Percentiles rank a stretch among this genome's conserved stretches.
phyloP scores from a whole-genome alignment of 2,329 filamentous ascomycete genomes.

The Hypocrella siamensis region DNA sequence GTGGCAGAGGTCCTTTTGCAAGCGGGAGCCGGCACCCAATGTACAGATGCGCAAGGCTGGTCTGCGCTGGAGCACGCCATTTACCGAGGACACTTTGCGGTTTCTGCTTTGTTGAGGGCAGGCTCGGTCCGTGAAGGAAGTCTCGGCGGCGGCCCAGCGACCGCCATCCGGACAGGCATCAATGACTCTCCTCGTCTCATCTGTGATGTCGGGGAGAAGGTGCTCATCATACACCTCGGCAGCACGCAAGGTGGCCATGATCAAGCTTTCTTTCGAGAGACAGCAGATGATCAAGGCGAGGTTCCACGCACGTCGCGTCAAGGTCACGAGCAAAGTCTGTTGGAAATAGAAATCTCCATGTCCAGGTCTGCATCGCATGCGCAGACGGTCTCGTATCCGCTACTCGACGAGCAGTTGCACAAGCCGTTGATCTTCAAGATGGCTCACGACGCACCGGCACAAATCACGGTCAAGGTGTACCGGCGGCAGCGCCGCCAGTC shows the following conservation, averaged over 20 bases:
- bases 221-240: conserved; percentile 5
- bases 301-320: not conserved
- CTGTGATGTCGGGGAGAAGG: conserved; percentile 1
- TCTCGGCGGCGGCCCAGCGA: not conserved
- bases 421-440: conserved; percentile 10
- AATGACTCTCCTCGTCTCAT: not conserved
- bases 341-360: conserved; percentile 5
- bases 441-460: conserved; percentile 2
- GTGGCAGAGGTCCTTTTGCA: conserved; percentile 12
- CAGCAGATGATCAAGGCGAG: no score
- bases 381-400: conserved; percentile 8
- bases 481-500: not conserved
- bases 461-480: conserved; percentile 10
- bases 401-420: conserved; percentile 10
- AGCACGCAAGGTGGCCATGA: conserved; percentile 5
- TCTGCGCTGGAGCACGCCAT: conserved; percentile 17
- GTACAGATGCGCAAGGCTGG: conserved; percentile 14
- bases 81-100: conserved; percentile 15
- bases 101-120: conserved; percentile 8
- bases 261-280: no score
- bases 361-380: conserved; percentile 1
- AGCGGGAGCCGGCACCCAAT: conserved; percentile 9
- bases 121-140: not conserved
- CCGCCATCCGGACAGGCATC: not conserved
- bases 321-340: not conserved